A percentile compares a stretch with the other conserved stretches of the same genome.
Conservation (phyloP, 257 asterid genomes). For the Lycium barbarum region DNA sequence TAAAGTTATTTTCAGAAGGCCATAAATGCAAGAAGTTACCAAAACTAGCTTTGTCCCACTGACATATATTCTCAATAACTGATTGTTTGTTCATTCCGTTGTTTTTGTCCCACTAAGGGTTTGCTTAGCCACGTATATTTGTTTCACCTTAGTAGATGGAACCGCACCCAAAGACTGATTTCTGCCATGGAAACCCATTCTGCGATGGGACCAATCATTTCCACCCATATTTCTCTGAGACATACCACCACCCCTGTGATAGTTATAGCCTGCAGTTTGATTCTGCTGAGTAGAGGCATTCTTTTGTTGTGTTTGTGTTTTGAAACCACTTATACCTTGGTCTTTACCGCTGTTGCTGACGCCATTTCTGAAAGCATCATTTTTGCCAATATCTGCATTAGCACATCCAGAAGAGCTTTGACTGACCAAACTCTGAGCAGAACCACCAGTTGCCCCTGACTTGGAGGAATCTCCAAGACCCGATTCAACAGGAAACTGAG, state of each 20-base stretch:
- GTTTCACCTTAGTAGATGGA: constrained; percentile 70
- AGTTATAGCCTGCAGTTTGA: constrained; percentile 51
- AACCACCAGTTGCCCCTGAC: constrained; percentile 44
- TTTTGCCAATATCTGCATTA: constrained; percentile 51
- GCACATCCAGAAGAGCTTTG: constrained; percentile 51
- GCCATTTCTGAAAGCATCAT: constrained; percentile 36
- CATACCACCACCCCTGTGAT: constrained; percentile 60
- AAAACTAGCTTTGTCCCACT: constrained; percentile 19
- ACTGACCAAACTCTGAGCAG: constrained; percentile 45
- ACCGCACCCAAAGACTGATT: constrained; percentile 60
- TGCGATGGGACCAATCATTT: constrained; percentile 74
- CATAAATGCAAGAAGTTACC: constrained; percentile 22
- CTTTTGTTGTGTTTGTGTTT: constrained; percentile 57
- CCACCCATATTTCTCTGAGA: constrained; percentile 64
- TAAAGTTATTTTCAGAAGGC: constrained; percentile 25
- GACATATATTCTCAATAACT: constrained; percentile 10
- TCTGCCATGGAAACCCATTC: constrained; percentile 80
- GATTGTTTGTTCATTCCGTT: constrained; percentile 45
- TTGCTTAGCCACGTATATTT: constrained; percentile 90
- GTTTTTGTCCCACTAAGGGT: constrained; percentile 51
- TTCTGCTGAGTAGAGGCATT: constrained; percentile 51
- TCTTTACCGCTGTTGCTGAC: constrained; percentile 42
- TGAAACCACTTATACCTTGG: constrained; percentile 46
- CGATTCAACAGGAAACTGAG: constrained; percentile 57
- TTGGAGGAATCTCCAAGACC: constrained; percentile 58